Conservation (phyloP, 129 eudicot species). For the Lactuca sativa region DNA sequence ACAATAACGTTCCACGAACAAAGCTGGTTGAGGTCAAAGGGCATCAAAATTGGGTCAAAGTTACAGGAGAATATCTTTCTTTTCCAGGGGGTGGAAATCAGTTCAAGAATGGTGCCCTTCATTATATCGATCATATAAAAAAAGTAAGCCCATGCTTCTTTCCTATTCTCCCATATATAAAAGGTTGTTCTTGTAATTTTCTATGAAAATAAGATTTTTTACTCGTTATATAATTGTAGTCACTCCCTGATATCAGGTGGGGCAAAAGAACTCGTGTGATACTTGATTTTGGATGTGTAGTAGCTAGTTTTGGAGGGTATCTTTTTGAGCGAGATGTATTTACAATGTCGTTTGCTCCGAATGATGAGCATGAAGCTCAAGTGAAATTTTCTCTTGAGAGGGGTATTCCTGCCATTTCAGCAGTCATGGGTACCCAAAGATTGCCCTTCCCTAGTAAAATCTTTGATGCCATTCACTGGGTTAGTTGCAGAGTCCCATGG, state of each 20-base stretch:
- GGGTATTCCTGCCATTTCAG: slow-evolving; percentile 61
- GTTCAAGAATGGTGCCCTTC: slow-evolving; percentile 57
- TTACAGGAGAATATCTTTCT: slow-evolving; percentile 49
- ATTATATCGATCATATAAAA: slow-evolving; percentile 48
- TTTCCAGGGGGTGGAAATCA: slow-evolving; percentile 70
- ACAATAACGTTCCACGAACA: slow-evolving; percentile 47
- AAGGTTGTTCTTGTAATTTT: too few species aligned
- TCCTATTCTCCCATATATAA: not conserved
- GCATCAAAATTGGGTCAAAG: slow-evolving; percentile 70
- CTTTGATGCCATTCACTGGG: too few species aligned
- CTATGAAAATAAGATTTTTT: too few species aligned
- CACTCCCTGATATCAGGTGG: slow-evolving; percentile 48
- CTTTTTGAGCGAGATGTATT: slow-evolving; percentile 52
- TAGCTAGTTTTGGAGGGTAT: slow-evolving; percentile 61
- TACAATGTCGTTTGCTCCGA: slow-evolving; percentile 65
- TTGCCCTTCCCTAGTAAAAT: slow-evolving; percentile 63
- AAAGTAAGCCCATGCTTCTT: slow-evolving; percentile 26
- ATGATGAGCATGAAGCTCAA: slow-evolving; percentile 67
- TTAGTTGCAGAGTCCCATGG: too few species aligned
- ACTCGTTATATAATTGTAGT: slow-evolving; percentile 21
- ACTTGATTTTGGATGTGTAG: slow-evolving; percentile 67
- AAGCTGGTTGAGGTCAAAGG: slow-evolving; percentile 52
- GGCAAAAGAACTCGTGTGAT: slow-evolving; percentile 60
- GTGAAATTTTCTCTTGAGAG: slow-evolving; percentile 63
- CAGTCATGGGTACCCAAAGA: slow-evolving; percentile 65